A percentile compares a stretch with the other conserved stretches of the same genome.
Evolutionary conservation across 2,329 filamentous ascomycete species (phyloP).

Genomic region (Coniochaeta hoffmannii): DNA sequence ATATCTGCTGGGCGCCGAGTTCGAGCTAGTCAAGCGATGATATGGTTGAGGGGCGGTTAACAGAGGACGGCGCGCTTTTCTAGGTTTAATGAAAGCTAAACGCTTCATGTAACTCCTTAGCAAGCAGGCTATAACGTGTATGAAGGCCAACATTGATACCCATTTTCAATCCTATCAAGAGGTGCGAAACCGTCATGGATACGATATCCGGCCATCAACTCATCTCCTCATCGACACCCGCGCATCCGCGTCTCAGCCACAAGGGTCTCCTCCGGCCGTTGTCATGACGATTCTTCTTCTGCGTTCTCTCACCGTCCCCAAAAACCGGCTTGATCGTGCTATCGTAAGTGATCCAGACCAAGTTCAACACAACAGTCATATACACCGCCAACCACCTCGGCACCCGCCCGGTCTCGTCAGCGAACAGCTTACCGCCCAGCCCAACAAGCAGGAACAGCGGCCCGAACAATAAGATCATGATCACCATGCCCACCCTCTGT

Average conservation of each 20-base stretch:
- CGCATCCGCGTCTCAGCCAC: conserved; percentile 4
- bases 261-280: conserved; percentile 5
- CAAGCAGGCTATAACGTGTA: too few relatives aligned
- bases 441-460: conserved; percentile 51
- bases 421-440: conserved; percentile 32
- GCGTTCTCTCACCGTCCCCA: conserved; percentile 76
- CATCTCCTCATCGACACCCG: conserved; percentile 6
- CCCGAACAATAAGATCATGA: conserved; percentile 55
- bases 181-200: too few relatives aligned
- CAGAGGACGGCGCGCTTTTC: too few relatives aligned
- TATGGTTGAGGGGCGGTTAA: too few relatives aligned
- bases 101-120: too few relatives aligned
- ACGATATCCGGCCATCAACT: not conserved
- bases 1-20: too few relatives aligned
- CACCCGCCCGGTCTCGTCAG: conserved; percentile 57
- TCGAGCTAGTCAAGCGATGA: too few relatives aligned
- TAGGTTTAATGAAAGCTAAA: too few relatives aligned
- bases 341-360: conserved; percentile 40
- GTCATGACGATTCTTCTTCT: conserved; percentile 15
- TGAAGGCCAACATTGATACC: too few relatives aligned
- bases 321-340: conserved; percentile 51
- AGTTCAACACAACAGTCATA: conserved; percentile 43
- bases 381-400: conserved; percentile 59
- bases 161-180: too few relatives aligned
- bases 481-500: conserved; percentile 57